Base-by-base conservation (phyloP, 495 filamentous ascomycete genomes). In the Ramalina intermedia region DNA sequence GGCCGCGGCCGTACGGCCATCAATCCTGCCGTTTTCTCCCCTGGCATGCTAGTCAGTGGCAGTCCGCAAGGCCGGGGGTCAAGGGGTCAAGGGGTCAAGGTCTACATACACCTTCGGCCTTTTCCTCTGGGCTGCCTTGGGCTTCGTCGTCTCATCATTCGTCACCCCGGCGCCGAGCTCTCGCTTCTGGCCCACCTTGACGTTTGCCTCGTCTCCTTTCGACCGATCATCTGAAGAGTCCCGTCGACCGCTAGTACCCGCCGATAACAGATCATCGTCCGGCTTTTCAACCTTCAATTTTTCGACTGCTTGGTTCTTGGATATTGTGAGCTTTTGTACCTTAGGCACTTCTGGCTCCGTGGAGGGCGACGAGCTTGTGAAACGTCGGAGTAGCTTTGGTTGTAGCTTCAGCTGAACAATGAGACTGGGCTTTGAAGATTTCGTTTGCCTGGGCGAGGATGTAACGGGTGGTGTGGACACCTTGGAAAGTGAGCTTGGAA, bases 121-220 rank as follows among this genome's bases (percentile, higher is more conserved):
- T 76, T 94, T 96, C 75, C 96, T 96, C 0, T 90, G 87, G 16
- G 87, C 87, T 6, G 91, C 89, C 69, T 94, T 89, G 48, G 85
- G 83, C 54, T 84, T 68, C 35, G 79, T 72, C 66, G 85, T 87
- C 23, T 79, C 68, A 13, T 69, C 56, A 7, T 70, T 62, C 53
- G 83, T 76, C 39, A 69, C 69, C 36, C 69, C 74, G 56, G 79
- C 74, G 17, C 71, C 69, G 57, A 75, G 70, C 58, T 68, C 69
- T 61, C 82, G 66, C 63, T 84, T 84, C 46, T 61, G 64, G 20
- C 75, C 75, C 16, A 73, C 63, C 60, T 76, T 81, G 14, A 54
- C 80, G 68, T 72, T 85, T 77, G 68, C 81, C 73, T 63, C 63
- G 37, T 68, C 74, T 37, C 78, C 76, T 43, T 70, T 72, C 53